Evolutionary conservation across 73 alveolate genomes (phyloP).

Genomic region (Paramecium bursaria): DNA sequence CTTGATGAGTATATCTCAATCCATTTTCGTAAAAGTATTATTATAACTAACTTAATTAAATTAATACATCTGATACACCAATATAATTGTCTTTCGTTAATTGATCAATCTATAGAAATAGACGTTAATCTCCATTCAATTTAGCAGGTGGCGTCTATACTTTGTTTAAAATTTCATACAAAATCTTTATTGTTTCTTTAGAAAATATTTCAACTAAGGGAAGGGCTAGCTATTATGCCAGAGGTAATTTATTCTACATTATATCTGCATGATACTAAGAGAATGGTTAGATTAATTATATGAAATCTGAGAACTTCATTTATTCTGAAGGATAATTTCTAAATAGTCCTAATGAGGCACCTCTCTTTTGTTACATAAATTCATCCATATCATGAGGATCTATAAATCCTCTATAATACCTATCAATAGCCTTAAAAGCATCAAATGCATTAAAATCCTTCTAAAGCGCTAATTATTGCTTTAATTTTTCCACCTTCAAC

Average conservation of each 20-base stretch:
- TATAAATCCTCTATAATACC: constrained; percentile 18
- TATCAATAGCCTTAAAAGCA: constrained; percentile 13
- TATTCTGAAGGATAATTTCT: neutral
- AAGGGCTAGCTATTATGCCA: neutral
- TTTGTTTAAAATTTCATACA: constrained; percentile 1
- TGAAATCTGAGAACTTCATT: constrained; percentile 4
- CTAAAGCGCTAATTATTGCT: neutral
- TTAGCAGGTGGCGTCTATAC: constrained; percentile 7
- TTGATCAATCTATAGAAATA: constrained; percentile 36
- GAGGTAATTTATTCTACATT: constrained; percentile 4
- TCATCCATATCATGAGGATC: neutral
- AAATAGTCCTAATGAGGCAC: neutral
- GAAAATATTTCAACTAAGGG: neutral
- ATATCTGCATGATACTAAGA: constrained; percentile 31
- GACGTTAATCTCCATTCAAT: constrained; percentile 3
- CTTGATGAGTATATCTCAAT: constrained; percentile 47
- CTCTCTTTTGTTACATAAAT: neutral
- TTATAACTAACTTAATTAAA: constrained; percentile 1
- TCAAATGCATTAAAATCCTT: constrained; percentile 34
- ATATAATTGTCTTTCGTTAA: constrained; percentile 41
- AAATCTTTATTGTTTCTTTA: neutral
- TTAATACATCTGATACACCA: constrained; percentile 54
- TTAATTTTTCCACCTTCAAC: constrained; percentile 26
- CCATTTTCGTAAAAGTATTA: constrained; percentile 46
- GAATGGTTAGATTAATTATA: constrained; percentile 4